Percentiles rank a stretch among this genome's conserved stretches.
phyloP scores from a whole-genome alignment of 1,139 yeast genomes.

The Sugiyamaella pinicola region DNA sequence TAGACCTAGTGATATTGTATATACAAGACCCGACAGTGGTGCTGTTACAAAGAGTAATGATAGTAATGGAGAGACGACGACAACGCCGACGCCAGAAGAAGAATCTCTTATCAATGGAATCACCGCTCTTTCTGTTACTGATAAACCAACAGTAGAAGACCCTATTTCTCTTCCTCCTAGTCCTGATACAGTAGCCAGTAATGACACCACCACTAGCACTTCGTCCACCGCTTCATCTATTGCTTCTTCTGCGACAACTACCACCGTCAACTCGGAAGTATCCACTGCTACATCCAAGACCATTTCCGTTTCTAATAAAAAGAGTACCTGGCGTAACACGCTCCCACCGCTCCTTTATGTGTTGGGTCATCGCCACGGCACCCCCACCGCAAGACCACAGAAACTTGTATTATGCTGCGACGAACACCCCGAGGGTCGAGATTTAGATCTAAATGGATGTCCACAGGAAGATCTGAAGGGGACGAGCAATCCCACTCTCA shows the following conservation, averaged over 20 bases:
- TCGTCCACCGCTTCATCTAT: slow-evolving; percentile 5
- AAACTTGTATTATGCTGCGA: slow-evolving; percentile 42
- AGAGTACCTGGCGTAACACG: slow-evolving; percentile 23
- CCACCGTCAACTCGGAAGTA: slow-evolving; percentile 4
- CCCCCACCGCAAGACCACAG: slow-evolving; percentile 22
- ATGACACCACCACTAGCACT: slow-evolving; percentile 7
- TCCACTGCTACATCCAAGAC: background rate
- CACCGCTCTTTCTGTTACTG: slow-evolving; percentile 2
- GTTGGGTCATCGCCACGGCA: slow-evolving; percentile 19
- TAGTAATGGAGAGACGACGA: too few species aligned
- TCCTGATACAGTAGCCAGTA: slow-evolving; percentile 15
- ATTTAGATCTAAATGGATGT: slow-evolving; percentile 68
- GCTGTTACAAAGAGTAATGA: background rate
- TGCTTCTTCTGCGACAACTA: slow-evolving; percentile 8
- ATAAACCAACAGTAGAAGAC: background rate
- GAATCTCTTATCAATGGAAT: slow-evolving; percentile 11
- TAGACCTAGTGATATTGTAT: slow-evolving; percentile 19
- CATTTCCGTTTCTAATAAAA: background rate
- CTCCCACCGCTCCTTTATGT: slow-evolving; percentile 21
- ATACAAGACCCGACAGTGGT: slow-evolving; percentile 20
- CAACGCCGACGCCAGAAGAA: too few species aligned
- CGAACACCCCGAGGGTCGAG: slow-evolving; percentile 62
- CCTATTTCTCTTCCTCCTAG: slow-evolving; percentile 11
- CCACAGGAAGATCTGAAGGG: slow-evolving; percentile 20
- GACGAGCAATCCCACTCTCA: slow-evolving; percentile 16